Percentiles rank a stretch among this genome's conserved stretches.
Evolutionary conservation across 305 asterid genomes (phyloP).

Genomic region (Fraxinus angustifolia): DNA sequence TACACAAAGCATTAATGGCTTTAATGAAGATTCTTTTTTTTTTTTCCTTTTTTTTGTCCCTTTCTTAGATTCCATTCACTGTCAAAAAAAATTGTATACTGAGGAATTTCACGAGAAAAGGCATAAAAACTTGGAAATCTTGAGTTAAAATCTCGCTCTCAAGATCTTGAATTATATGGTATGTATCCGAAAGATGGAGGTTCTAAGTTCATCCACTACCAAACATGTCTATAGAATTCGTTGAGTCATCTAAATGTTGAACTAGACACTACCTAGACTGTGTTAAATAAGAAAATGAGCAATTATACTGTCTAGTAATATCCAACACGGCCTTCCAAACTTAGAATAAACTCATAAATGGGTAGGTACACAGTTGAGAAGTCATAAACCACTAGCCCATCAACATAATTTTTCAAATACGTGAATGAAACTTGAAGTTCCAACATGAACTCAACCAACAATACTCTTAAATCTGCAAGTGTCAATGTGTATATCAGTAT

Average conservation of each 20-base stretch:
- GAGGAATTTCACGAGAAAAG: background rate
- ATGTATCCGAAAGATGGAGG: background rate
- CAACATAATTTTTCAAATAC: background rate
- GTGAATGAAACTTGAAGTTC: conserved; percentile 15
- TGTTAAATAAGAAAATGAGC: too few relatives aligned
- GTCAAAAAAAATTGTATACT: background rate
- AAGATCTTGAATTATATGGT: background rate
- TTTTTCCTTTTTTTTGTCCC: background rate
- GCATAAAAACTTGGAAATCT: background rate
- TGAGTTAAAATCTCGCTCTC: background rate
- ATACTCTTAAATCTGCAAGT: background rate
- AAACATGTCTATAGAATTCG: background rate
- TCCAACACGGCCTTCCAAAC: background rate
- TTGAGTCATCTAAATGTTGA: background rate
- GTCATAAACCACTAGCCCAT: conserved; percentile 19
- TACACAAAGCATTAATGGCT: background rate
- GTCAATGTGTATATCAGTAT: conserved; percentile 16
- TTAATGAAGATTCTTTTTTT: background rate
- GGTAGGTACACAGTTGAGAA: conserved; percentile 21
- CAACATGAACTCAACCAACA: background rate
- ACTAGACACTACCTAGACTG: background rate
- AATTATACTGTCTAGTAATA: background rate
- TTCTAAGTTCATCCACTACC: background rate
- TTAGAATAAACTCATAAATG: conserved; percentile 6
- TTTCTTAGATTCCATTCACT: background rate